Conservation (phyloP, 2,329 filamentous ascomycete genomes). For the Xylaria sp. region DNA sequence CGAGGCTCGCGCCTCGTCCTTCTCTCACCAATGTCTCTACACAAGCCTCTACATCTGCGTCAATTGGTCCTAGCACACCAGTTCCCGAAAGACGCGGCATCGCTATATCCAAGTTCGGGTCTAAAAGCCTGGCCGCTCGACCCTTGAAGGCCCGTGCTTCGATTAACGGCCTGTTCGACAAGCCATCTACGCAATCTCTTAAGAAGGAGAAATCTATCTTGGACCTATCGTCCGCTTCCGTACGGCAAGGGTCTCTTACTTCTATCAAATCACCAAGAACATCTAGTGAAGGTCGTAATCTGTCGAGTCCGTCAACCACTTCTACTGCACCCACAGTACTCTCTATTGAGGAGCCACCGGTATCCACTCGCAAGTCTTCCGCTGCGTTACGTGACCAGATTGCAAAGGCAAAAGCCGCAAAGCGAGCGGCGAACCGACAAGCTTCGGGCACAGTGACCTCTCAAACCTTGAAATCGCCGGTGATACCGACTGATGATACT, state of each 20-base stretch:
- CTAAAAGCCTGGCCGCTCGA: slow-evolving; percentile 54
- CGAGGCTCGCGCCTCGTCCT: slow-evolving; percentile 33
- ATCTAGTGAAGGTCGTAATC: slow-evolving; percentile 45
- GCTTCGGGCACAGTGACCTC: slow-evolving; percentile 33
- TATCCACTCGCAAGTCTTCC: slow-evolving; percentile 69
- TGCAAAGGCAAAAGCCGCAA: slow-evolving; percentile 87
- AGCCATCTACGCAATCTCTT: slow-evolving; percentile 56
- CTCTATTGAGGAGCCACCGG: slow-evolving; percentile 41
- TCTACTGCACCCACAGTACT: slow-evolving; percentile 47
- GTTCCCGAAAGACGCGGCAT: slow-evolving; percentile 48
- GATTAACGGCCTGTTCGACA: slow-evolving; percentile 59
- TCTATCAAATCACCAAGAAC: slow-evolving; percentile 47
- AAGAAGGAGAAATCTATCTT: slow-evolving; percentile 36
- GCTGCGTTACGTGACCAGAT: slow-evolving; percentile 86
- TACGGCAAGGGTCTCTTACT: slow-evolving; percentile 48
- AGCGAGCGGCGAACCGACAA: slow-evolving; percentile 57
- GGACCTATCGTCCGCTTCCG: slow-evolving; percentile 38
- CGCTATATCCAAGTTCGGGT: slow-evolving; percentile 47
- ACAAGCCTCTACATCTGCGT: slow-evolving; percentile 42
- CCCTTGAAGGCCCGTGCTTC: slow-evolving; percentile 59
- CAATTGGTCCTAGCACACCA: slow-evolving; percentile 41
- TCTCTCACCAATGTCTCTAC: slow-evolving; percentile 43
- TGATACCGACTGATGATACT: slow-evolving; percentile 53
- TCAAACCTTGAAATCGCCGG: slow-evolving; percentile 43
- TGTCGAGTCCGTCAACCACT: slow-evolving; percentile 45